Evolutionary conservation across 2,329 filamentous ascomycete genomes (phyloP), one percentile per base, ranked within the genome.

Genomic region (Tolypocladium album): DNA sequence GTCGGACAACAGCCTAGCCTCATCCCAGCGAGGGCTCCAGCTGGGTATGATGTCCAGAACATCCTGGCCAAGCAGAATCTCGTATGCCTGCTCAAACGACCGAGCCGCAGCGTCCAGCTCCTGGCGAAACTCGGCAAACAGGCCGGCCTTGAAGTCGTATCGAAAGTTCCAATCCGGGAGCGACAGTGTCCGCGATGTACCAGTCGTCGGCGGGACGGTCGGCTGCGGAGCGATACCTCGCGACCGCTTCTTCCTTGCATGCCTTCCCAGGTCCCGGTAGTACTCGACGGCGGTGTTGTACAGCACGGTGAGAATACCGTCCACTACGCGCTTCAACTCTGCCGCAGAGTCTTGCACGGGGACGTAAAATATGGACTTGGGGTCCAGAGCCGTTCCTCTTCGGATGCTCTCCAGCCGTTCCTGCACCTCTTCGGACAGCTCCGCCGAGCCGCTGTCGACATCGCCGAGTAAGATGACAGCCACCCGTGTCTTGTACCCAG

Each of bases 221-320:
- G 92, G 91, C 56, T 88, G 86, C 13, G 92, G 92, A 17, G 89
- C 86, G 22, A 85, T 80, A 9, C 90, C 88, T 61, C 92, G 84
- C 55, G 89, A 88, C 65, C 90, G 88, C 78, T 97, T 97, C 71
- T 94, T 88, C 65, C 92, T 85, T 12, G 89, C 82, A 77, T 96
- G 93, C 61, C 96, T 92, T n/a, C 91, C 92, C 15, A 97, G 80
- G 67, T 99, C 93, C 55, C 92, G 83, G 72, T 97, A 97, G 73
- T 97, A 96, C 67, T 99, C 94, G 55, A 93, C 78, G 24, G 90
- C 86, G 24, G 86, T 79, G 1, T 87, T 84, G 61, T 93, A 91
- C 53, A 97, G 73, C 1, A 87, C 82, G 2, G 84, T 78, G 55
- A 97, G 78, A 47, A 96, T 83, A 58, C 83, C 88, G 59, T 88